A percentile compares a stretch with the other conserved stretches of the same genome.
Conservation (phyloP, 2,329 filamentous ascomycete genomes). For the Zasmidium citrigriseum region DNA sequence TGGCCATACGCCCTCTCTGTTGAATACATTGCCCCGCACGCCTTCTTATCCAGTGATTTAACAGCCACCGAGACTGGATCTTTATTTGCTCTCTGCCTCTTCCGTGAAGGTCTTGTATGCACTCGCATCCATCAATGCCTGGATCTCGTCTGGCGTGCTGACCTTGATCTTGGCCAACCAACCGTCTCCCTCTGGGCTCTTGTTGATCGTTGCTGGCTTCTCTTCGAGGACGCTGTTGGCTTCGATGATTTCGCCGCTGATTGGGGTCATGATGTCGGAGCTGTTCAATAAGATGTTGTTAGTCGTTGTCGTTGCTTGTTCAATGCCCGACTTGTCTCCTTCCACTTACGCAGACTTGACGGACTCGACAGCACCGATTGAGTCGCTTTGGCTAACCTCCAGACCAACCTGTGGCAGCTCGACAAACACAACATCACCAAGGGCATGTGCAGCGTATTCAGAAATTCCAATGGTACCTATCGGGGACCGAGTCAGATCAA, state of each 20-base stretch:
- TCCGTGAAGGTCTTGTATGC: conserved; percentile 77
- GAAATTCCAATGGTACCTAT: conserved; percentile 78
- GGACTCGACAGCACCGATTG: conserved; percentile 92
- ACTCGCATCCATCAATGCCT: conserved; percentile 73
- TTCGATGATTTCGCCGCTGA: conserved; percentile 73
- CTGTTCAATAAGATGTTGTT: too few relatives aligned
- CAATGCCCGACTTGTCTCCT: too few relatives aligned
- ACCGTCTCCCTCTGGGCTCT: conserved; percentile 83
- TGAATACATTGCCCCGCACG: too few relatives aligned
- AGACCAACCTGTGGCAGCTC: conserved; percentile 78
- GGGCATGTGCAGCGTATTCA: conserved; percentile 83
- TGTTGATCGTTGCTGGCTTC: conserved; percentile 84
- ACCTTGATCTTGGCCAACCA: conserved; percentile 93
- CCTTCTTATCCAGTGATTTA: too few relatives aligned
- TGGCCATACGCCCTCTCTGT: neutral
- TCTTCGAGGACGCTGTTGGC: conserved; percentile 77
- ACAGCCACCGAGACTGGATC: neutral
- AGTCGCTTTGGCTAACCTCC: conserved; percentile 73
- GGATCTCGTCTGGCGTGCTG: conserved; percentile 67
- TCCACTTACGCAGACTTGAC: conserved; percentile 99
- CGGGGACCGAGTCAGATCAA: conserved; percentile 9
- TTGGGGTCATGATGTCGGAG: conserved; percentile 90
- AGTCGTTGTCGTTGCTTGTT: too few relatives aligned
- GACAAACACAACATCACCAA: conserved; percentile 96
- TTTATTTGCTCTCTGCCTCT: conserved; percentile 39